Conservation (phyloP, 495 filamentous ascomycete genomes). For the Daldinia caldariorum region DNA sequence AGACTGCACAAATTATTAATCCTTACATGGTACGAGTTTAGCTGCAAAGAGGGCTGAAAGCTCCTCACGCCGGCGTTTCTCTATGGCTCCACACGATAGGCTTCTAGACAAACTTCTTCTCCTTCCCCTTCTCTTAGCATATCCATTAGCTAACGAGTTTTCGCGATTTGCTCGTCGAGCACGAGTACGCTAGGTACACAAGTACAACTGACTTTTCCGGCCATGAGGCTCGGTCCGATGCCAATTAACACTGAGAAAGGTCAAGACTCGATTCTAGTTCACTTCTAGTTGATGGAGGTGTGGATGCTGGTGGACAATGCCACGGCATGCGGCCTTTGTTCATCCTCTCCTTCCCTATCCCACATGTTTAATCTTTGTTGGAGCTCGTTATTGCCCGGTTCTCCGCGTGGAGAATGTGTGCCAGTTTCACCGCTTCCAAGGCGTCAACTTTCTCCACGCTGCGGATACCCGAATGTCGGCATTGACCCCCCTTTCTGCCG, state of each 20-base stretch:
- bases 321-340: slow-evolving; percentile 17
- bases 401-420: slow-evolving; percentile 12
- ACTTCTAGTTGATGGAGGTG: slow-evolving; percentile 21
- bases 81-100: slow-evolving; percentile 11
- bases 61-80: slow-evolving; percentile 14
- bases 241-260: slow-evolving; percentile 12
- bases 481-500: slow-evolving; percentile 19
- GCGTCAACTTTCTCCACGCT: slow-evolving; percentile 35
- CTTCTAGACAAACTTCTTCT: slow-evolving; percentile 27
- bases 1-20: not conserved
- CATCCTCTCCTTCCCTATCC: not conserved
- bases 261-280: slow-evolving; percentile 15
- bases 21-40: not conserved
- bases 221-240: slow-evolving; percentile 35
- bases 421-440: slow-evolving; percentile 29
- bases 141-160: slow-evolving; percentile 30
- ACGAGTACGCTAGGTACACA: not conserved
- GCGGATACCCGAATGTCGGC: slow-evolving; percentile 32
- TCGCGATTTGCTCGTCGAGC: slow-evolving; percentile 10
- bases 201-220: slow-evolving; percentile 11
- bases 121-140: slow-evolving; percentile 1
- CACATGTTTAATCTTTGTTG: slow-evolving; percentile 4
- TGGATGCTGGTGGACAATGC: slow-evolving; percentile 15
- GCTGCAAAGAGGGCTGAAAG: slow-evolving; percentile 26
- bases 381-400: slow-evolving; percentile 14